Base-by-base conservation (phyloP, 768 basidiomycete species). In the Tylopilus sp. region DNA sequence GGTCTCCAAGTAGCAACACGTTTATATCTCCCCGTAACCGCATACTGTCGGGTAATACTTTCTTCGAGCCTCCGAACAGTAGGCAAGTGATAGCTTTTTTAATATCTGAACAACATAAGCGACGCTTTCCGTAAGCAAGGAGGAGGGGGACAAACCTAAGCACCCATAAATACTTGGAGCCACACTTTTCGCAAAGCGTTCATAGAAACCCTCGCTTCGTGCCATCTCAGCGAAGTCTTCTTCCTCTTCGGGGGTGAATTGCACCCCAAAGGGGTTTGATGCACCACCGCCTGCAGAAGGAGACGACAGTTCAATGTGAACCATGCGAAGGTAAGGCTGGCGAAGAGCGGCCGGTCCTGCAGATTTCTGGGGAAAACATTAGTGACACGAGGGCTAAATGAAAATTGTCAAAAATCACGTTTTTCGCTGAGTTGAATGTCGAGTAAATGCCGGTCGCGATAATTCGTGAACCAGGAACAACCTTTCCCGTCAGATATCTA, bases 151-250 rank as follows among this genome's bases (percentile, higher is more conserved):
- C 56, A 31, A 39, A 95, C 95, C 95, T 25, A 91, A 73, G 68
- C 90, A 94, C 35, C 97, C 97, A 64, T 82, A 99, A 58, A 99
- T 98, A 80, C 92, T 95, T 1, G 97, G 97, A 3, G 88, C 97
- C 20, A 99, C 95, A 63, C 92, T 95, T 60, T 80, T 83, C 0
- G 97, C 83, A 67, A 99, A 99, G 12, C 86, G 80, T 65, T 98
- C 95, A 60, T 97, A 98, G 63, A 98, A 87, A 23, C 79, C 83
- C 49, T 93, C 88, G 55, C 86, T 86, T 57, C 95, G 77, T 6
- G 91, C 85, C 82, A 98, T 88, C 66, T 90, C 84, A 23, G 82
- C 83, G 57, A 98, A 98, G 61, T 98, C 95, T 63, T 98, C 97
- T 65, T 98, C 97, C 67, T 98, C 97, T 62, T 98, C 91, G 1